Conservation (phyloP, 2,329 filamentous ascomycete genomes). For the Penicillium sp. region DNA sequence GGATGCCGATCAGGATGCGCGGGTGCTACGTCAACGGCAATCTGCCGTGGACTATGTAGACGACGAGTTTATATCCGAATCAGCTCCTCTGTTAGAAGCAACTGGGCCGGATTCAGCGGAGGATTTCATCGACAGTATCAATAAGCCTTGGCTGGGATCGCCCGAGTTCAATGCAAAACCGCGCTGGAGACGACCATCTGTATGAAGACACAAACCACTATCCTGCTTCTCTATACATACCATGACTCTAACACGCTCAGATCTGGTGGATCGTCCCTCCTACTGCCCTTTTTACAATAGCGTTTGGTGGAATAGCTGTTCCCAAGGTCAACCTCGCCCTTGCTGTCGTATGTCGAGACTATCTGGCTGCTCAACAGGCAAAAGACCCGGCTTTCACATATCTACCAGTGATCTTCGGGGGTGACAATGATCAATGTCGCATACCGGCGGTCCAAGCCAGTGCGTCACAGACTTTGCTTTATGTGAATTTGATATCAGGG, state of each 20-base stretch:
- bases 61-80: slow-evolving; percentile 21
- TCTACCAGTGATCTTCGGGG: slow-evolving; percentile 62
- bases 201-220: slow-evolving; percentile 20
- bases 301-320: slow-evolving; percentile 80
- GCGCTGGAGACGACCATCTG: slow-evolving; percentile 51
- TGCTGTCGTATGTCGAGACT: slow-evolving; percentile 75
- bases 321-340: slow-evolving; percentile 86
- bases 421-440: slow-evolving; percentile 73
- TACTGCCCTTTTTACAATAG: slow-evolving; percentile 76
- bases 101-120: slow-evolving; percentile 9
- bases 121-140: slow-evolving; percentile 6
- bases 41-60: neutral
- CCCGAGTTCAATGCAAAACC: slow-evolving; percentile 39
- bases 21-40: slow-evolving; percentile 15
- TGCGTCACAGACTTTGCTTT: slow-evolving; percentile 74
- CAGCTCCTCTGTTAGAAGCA: slow-evolving; percentile 24
- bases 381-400: slow-evolving; percentile 57
- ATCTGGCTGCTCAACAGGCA: slow-evolving; percentile 65
- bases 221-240: neutral
- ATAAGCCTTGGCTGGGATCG: slow-evolving; percentile 16
- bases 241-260: slow-evolving; percentile 38
- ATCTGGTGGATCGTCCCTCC: slow-evolving; percentile 80
- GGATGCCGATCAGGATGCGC: slow-evolving; percentile 31
- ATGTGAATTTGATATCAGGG: slow-evolving; percentile 70
- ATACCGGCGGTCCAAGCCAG: slow-evolving; percentile 72